phyloP scores from a whole-genome alignment of 1,139 yeast genomes.

The Lodderomyces parapsilosis region DNA sequence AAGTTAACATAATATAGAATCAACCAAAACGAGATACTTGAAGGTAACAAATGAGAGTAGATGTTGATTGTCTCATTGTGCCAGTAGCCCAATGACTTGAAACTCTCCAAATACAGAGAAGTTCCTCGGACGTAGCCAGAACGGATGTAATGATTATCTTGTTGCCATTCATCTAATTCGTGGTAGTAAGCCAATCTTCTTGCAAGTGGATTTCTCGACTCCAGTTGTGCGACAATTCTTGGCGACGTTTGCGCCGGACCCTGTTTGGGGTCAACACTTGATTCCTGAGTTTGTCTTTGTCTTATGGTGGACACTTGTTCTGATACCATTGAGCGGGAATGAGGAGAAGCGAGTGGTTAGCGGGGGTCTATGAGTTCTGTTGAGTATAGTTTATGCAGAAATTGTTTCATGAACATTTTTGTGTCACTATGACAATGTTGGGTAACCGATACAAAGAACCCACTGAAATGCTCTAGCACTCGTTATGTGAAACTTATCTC shows the following conservation, averaged over 20 bases:
- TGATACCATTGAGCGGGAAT: neutral
- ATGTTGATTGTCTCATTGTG: slow-evolving; percentile 88
- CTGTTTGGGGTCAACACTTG: neutral
- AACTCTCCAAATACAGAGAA: slow-evolving; percentile 47
- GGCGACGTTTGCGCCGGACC: neutral
- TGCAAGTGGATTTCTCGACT: neutral
- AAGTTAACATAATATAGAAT: slow-evolving; percentile 25
- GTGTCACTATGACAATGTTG: too few species aligned
- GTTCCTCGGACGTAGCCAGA: slow-evolving; percentile 79
- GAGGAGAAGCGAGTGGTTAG: neutral
- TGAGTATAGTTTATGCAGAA: too few species aligned
- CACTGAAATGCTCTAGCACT: too few species aligned
- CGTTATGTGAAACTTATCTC: too few species aligned
- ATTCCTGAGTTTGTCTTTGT: neutral
- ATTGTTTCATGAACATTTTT: too few species aligned
- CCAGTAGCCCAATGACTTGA: slow-evolving; percentile 59
- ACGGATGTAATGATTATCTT: slow-evolving; percentile 75
- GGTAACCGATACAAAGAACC: too few species aligned
- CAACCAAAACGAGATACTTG: slow-evolving; percentile 35
- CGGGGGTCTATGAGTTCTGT: too few species aligned
- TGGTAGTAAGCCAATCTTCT: slow-evolving; percentile 27
- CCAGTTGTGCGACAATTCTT: neutral
- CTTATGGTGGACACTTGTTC: neutral
- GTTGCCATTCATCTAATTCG: slow-evolving; percentile 76
- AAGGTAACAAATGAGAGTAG: slow-evolving; percentile 77